phyloP scores from a whole-genome alignment of 1,139 yeast genomes.

The Sugiyamaella neomexicana region DNA sequence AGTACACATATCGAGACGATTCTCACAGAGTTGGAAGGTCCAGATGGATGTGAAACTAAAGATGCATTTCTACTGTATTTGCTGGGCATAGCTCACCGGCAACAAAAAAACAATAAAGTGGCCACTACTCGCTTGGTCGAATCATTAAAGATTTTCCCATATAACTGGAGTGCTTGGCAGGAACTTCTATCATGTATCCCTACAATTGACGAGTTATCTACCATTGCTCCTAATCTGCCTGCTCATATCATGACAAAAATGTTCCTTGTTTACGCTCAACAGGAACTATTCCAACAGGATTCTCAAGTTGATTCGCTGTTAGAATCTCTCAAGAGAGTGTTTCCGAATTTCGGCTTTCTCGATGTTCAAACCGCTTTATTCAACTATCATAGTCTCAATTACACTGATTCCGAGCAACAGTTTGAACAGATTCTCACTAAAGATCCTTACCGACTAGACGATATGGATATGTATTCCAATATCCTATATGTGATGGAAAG shows the following conservation, averaged over 20 bases:
- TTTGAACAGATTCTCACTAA: constrained; percentile 70
- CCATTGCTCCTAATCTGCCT: constrained; percentile 30
- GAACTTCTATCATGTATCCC: constrained; percentile 69
- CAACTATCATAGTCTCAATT: constrained; percentile 78
- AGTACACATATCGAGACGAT: constrained; percentile 41
- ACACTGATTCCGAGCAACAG: constrained; percentile 70
- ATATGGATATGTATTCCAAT: constrained; percentile 87
- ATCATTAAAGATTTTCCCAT: constrained; percentile 68
- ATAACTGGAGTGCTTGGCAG: constrained; percentile 93
- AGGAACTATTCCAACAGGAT: constrained; percentile 76
- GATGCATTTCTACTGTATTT: constrained; percentile 72
- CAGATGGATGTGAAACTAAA: constrained; percentile 21
- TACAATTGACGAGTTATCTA: constrained; percentile 54
- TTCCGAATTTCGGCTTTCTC: constrained; percentile 73
- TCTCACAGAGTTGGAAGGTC: constrained; percentile 37
- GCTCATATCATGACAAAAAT: constrained; percentile 50
- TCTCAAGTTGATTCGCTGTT: constrained; percentile 43
- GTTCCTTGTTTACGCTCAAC: constrained; percentile 68
- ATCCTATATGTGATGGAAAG: constrained; percentile 94
- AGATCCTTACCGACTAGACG: constrained; percentile 91
- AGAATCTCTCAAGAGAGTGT: constrained; percentile 49
- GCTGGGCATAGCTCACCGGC: constrained; percentile 57
- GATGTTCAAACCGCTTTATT: constrained; percentile 79
- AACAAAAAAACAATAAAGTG: constrained; percentile 56
- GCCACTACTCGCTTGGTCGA: constrained; percentile 63